These are phyloP conservation scores for Sclerotinia sclerotiorum DNA, from an alignment of 2,329 filamentous ascomycete species.

Conservation along the genomic window DNA sequence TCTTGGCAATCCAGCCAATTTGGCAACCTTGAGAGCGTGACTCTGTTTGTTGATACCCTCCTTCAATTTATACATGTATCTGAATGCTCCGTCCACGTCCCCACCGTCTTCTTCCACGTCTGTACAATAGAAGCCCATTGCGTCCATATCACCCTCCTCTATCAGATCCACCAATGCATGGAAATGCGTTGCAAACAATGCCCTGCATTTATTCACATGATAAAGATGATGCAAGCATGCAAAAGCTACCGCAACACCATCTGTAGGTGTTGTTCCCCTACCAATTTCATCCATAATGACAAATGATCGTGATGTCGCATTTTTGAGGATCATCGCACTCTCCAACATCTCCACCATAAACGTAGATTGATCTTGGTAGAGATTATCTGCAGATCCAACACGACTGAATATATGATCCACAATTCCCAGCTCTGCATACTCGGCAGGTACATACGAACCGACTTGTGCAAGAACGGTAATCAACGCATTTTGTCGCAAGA, in stretches of 20 bases:
- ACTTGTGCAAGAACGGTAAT: conserved; percentile 92
- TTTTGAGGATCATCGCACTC: conserved; percentile 83
- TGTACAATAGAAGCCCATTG: conserved; percentile 68
- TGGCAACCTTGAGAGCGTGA: conserved; percentile 93
- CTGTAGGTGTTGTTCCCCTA: conserved; percentile 87
- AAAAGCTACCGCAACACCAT: conserved; percentile 86
- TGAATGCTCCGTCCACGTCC: conserved; percentile 57
- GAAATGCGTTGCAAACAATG: conserved; percentile 94
- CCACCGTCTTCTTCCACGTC: conserved; percentile 72
- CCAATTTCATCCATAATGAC: conserved; percentile 99
- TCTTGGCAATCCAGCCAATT: conserved; percentile 77
- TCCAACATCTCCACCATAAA: conserved; percentile 99
- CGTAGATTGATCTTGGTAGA: conserved; percentile 93
- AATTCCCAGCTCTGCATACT: conserved; percentile 80
- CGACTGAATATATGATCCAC: conserved; percentile 97
- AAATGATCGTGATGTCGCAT: conserved; percentile 80
- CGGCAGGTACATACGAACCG: conserved; percentile 88
- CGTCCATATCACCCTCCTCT: conserved; percentile 48
- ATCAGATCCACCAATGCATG: conserved; percentile 81
- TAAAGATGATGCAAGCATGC: conserved; percentile 85
- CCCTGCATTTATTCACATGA: conserved; percentile 71
- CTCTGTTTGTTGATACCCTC: conserved; percentile 82
- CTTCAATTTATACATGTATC: conserved; percentile 80
- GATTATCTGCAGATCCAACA: conserved; percentile 88
- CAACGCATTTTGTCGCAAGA: conserved; percentile 90